phyloP scores from a whole-genome alignment of 345 rosid genomes.

The Turnera subulata region DNA sequence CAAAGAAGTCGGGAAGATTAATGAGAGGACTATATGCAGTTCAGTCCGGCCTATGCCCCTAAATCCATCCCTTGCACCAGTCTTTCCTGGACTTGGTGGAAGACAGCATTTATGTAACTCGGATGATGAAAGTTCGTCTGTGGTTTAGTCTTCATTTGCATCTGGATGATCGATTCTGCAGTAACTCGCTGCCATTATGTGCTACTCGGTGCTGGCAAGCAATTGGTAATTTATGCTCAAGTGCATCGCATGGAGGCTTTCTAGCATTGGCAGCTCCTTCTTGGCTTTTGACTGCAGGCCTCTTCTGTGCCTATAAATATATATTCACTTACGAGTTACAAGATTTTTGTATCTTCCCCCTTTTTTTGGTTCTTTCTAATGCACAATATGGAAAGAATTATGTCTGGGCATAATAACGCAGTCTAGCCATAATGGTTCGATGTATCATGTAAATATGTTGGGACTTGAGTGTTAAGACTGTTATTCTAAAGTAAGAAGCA shows the following conservation, averaged over 20 bases:
- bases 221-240: background rate
- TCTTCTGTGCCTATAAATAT: too few relatives aligned
- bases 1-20: constrained; percentile 83
- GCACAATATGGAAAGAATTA: background rate
- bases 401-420: constrained; percentile 10
- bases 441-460: constrained; percentile 1
- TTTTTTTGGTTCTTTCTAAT: constrained; percentile 10
- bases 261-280: too few relatives aligned
- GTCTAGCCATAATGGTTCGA: background rate
- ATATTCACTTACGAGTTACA: too few relatives aligned
- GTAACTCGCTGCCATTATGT: background rate
- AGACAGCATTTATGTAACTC: constrained; percentile 34
- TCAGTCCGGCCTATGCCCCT: constrained; percentile 42
- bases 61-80: constrained; percentile 30
- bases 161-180: background rate
- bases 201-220: background rate
- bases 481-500: too few relatives aligned
- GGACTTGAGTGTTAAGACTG: background rate
- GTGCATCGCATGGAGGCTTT: too few relatives aligned
- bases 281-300: too few relatives aligned
- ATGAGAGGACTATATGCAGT: constrained; percentile 68
- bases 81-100: constrained; percentile 42
- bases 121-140: constrained; percentile 36
- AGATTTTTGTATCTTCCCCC: too few relatives aligned
- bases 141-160: constrained; percentile 2